Percentiles rank a stretch among this genome's conserved stretches.
phyloP scores from a whole-genome alignment of 257 asterid species.

The Lithospermum erythrorhizon region DNA sequence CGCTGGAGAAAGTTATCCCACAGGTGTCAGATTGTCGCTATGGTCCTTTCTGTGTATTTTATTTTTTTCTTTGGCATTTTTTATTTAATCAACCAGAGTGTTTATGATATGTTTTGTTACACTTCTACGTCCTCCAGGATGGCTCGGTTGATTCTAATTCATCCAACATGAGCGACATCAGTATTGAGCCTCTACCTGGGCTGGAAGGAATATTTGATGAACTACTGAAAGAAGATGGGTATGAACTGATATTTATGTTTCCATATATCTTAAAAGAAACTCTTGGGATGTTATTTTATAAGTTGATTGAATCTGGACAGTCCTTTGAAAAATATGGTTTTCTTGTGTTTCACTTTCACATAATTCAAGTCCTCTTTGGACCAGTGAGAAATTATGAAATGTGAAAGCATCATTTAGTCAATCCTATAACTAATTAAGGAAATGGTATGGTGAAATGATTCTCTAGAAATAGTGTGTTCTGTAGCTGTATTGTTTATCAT shows the following conservation, averaged over 20 bases:
- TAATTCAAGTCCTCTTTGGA: too few relatives aligned
- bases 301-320: background rate
- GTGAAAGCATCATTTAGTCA: too few relatives aligned
- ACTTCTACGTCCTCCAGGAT: conserved; percentile 31
- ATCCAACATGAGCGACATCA: conserved; percentile 17
- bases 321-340: too few relatives aligned
- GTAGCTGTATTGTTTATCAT: background rate
- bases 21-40: conserved; percentile 32
- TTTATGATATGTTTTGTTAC: background rate
- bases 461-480: background rate
- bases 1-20: conserved; percentile 87
- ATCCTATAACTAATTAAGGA: too few relatives aligned
- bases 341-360: too few relatives aligned
- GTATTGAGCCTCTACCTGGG: conserved; percentile 89
- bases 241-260: conserved; percentile 14
- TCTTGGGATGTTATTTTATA: too few relatives aligned
- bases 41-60: background rate
- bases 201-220: conserved; percentile 65
- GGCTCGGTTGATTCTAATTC: conserved; percentile 24
- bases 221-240: conserved; percentile 88
- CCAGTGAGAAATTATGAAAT: too few relatives aligned
- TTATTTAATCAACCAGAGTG: background rate
- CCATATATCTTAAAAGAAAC: background rate
- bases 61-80: background rate
- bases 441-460: too few relatives aligned